These are phyloP conservation scores for Leccinum variabile DNA, from an alignment of 1,284 basidiomycete genomes.

Conservation along the genomic window DNA sequence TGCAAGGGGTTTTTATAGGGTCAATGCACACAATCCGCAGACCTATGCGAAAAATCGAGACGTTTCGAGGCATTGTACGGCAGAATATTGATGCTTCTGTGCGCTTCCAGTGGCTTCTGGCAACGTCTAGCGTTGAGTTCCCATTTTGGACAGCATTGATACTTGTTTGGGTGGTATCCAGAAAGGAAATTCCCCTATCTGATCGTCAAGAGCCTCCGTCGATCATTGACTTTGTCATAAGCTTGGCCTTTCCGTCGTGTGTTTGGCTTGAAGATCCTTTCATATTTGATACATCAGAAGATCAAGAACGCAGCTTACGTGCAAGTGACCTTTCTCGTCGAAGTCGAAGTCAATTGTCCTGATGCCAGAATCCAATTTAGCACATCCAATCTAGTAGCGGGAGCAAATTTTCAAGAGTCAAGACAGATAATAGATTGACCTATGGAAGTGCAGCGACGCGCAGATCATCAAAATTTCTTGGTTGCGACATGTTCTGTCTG, in stretches of 20 bases:
- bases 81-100: background rate
- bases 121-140: background rate
- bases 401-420: background rate
- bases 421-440: background rate
- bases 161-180: background rate
- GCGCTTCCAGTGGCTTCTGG: background rate
- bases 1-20: conserved; percentile 1
- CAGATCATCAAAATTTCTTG: background rate
- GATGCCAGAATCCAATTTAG: background rate
- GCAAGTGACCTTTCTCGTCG: background rate
- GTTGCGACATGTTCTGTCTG: background rate
- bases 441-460: background rate
- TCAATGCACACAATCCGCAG: background rate
- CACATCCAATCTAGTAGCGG: background rate
- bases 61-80: background rate
- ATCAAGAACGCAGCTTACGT: background rate
- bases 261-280: background rate
- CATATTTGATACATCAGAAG: background rate
- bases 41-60: background rate
- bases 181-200: background rate
- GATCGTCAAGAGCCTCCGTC: background rate
- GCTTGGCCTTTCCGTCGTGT: background rate
- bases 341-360: background rate
- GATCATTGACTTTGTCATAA: background rate
- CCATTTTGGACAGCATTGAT: background rate